phyloP scores from a whole-genome alignment of 164 flowering plant species.

The Taxillus chinensis region DNA sequence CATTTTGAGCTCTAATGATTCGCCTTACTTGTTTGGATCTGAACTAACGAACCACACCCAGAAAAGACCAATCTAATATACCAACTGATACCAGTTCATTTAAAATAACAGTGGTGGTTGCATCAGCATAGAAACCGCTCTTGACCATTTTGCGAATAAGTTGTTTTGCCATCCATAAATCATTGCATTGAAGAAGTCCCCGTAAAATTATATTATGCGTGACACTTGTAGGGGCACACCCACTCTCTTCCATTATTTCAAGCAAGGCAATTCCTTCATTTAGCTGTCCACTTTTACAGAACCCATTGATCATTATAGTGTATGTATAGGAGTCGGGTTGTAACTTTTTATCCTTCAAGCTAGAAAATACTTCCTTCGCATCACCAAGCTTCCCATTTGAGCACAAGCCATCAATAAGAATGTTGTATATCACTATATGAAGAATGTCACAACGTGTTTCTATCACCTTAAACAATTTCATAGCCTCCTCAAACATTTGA shows the following conservation, averaged over 20 bases:
- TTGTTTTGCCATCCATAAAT: not conserved
- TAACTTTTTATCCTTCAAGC: not conserved
- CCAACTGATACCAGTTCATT: not conserved
- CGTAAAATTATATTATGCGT: not conserved
- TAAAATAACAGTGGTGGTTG: not conserved
- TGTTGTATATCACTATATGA: not conserved
- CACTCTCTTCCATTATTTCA: not conserved
- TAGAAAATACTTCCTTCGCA: not conserved
- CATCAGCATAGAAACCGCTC: not conserved
- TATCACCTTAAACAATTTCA: not conserved
- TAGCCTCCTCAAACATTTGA: not conserved
- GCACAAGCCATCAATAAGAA: constrained; percentile 2
- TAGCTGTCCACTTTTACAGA: not conserved
- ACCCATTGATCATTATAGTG: constrained; percentile 1
- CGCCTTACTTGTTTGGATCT: too few species aligned
- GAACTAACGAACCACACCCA: not conserved
- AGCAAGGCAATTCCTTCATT: not conserved
- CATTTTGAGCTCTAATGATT: too few species aligned
- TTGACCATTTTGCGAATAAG: not conserved
- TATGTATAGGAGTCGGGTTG: not conserved
- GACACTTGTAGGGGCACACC: not conserved
- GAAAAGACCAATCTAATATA: not conserved
- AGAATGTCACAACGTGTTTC: not conserved
- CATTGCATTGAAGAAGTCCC: not conserved
- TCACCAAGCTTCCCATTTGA: not conserved